Percentiles rank a stretch among this genome's conserved stretches.
Conservation (phyloP, 305 asterid species). For the Fraxinus dipetala region DNA sequence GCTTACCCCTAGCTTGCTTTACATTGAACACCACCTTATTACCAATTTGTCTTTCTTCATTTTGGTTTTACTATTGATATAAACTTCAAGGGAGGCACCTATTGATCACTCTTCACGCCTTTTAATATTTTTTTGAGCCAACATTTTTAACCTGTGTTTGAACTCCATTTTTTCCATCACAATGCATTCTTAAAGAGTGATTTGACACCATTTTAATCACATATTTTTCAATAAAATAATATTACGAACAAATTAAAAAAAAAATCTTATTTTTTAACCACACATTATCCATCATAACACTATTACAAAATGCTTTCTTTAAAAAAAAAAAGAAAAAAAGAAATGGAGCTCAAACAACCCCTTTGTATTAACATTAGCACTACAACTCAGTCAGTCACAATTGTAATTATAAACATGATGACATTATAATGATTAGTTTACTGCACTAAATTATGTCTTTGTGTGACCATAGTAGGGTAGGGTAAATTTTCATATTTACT, state of each 20-base stretch:
- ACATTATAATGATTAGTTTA: not conserved
- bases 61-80: too few relatives aligned
- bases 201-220: not conserved
- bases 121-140: not conserved
- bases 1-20: not conserved
- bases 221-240: too few relatives aligned
- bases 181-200: not conserved
- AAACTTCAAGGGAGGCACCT: not conserved
- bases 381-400: not conserved
- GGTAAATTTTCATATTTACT: not conserved
- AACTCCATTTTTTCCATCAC: too few relatives aligned
- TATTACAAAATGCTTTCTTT: not conserved
- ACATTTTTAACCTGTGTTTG: not conserved
- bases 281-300: not conserved
- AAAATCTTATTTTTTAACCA: too few relatives aligned
- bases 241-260: too few relatives aligned
- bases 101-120: not conserved
- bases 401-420: not conserved
- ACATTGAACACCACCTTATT: not conserved
- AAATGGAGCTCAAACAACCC: not conserved
- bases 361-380: not conserved
- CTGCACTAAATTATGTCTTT: not conserved
- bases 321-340: too few relatives aligned
- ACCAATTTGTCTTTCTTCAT: not conserved
- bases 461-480: not conserved